Conservation (phyloP, 495 filamentous ascomycete species). For the Penicillium crystallinum region DNA sequence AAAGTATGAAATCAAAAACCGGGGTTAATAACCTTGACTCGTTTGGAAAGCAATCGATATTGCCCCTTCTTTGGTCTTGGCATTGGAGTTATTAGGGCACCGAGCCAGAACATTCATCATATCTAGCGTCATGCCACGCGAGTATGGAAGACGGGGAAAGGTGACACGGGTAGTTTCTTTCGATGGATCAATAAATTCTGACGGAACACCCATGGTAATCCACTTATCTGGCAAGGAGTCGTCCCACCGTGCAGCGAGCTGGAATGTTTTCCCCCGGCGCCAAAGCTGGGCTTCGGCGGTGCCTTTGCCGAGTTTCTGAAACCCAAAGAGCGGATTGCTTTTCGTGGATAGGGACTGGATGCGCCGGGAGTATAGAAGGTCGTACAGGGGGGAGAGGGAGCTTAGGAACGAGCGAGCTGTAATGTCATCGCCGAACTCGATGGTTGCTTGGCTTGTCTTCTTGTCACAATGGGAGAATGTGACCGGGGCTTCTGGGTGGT, state of each 20-base stretch:
- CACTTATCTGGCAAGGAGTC: conserved; percentile 31
- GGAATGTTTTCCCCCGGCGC: conserved; percentile 21
- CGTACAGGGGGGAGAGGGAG: conserved; percentile 26
- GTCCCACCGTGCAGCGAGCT: conserved; percentile 31
- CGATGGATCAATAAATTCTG: conserved; percentile 5
- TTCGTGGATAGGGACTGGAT: conserved; percentile 30
- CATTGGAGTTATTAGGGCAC: conserved; percentile 19
- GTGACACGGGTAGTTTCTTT: conserved; percentile 25
- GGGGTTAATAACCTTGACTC: conserved; percentile 20
- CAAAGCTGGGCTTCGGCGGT: conserved; percentile 33
- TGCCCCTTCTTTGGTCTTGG: conserved; percentile 20
- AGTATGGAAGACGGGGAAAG: conserved; percentile 19
- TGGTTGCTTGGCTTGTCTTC: conserved; percentile 11
- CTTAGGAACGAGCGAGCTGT: conserved; percentile 27
- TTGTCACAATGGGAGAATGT: conserved; percentile 38
- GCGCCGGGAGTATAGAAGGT: conserved; percentile 31
- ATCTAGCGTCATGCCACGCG: conserved; percentile 30
- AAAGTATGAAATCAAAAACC: not conserved
- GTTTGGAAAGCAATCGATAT: conserved; percentile 29
- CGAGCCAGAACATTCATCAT: conserved; percentile 31
- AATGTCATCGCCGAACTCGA: conserved; percentile 26
- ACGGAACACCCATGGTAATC: conserved; percentile 26
- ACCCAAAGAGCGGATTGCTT: conserved; percentile 16
- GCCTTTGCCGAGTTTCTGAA: conserved; percentile 29
- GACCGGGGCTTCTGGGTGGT: conserved; percentile 21